phyloP scores from a whole-genome alignment of 2,329 filamentous ascomycete genomes.

The Cryphonectria carpinicola region DNA sequence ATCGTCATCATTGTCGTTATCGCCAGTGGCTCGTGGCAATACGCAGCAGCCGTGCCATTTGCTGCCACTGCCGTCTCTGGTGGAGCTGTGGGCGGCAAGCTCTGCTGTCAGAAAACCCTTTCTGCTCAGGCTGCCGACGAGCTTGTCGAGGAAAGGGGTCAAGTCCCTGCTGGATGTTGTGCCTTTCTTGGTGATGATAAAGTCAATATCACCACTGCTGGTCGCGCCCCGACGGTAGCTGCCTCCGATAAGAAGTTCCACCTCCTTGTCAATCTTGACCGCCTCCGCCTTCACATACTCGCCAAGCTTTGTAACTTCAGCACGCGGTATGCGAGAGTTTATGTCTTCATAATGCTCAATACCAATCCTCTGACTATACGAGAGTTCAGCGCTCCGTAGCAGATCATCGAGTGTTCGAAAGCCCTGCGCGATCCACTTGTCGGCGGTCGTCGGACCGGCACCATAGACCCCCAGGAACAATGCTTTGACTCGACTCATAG shows the following conservation, averaged over 20 bases:
- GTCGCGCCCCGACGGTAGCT: constrained; percentile 81
- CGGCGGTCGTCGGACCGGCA: constrained; percentile 71
- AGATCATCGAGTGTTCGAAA: constrained; percentile 77
- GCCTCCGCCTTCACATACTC: constrained; percentile 64
- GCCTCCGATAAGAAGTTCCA: constrained; percentile 77
- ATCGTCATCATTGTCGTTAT: constrained; percentile 32
- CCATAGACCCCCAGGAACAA: constrained; percentile 80
- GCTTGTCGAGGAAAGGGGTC: constrained; percentile 60
- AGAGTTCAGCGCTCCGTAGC: constrained; percentile 62
- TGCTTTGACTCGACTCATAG: constrained; percentile 66
- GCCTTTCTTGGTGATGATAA: constrained; percentile 74
- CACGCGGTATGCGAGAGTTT: constrained; percentile 74
- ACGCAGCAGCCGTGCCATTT: constrained; percentile 91
- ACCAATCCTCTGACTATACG: constrained; percentile 72
- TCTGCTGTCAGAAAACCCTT: constrained; percentile 70
- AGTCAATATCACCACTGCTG: constrained; percentile 80
- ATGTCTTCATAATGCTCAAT: constrained; percentile 82
- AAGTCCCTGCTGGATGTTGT: constrained; percentile 61
- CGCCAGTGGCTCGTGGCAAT: constrained; percentile 53
- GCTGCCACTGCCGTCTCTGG: constrained; percentile 58
- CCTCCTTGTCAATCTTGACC: constrained; percentile 60
- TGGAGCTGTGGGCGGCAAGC: constrained; percentile 59
- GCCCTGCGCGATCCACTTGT: constrained; percentile 76
- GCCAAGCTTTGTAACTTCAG: constrained; percentile 74
- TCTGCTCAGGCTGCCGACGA: constrained; percentile 65